Evolutionary conservation across 192 early-diverging fungal species (phyloP).

Genomic region (Rhizophlyctis rosea): DNA sequence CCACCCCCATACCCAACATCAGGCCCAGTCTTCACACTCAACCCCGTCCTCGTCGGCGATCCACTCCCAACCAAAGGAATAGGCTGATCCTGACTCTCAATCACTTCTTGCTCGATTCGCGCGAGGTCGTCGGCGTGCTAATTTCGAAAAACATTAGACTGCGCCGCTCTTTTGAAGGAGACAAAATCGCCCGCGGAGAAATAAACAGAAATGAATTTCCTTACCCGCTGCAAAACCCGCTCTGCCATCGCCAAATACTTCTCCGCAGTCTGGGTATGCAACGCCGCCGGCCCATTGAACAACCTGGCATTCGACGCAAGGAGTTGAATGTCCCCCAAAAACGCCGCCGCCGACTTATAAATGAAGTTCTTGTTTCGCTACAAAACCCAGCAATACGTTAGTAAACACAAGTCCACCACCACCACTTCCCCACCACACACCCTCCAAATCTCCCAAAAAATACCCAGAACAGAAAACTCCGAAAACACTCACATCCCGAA

Average conservation of each 20-base stretch:
- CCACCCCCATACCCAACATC: background rate
- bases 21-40: background rate
- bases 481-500: conserved; percentile 44
- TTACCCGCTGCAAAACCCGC: background rate
- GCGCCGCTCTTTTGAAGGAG: background rate
- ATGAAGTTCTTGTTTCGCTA: conserved; percentile 30
- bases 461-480: conserved; percentile 11
- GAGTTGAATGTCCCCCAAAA: conserved; percentile 51
- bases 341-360: conserved; percentile 45
- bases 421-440: background rate
- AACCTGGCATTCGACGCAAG: conserved; percentile 50
- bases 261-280: conserved; percentile 43
- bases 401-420: background rate
- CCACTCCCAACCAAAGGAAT: background rate
- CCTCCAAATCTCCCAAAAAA: background rate
- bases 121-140: conserved; percentile 8
- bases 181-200: no score
- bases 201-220: no score
- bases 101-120: conserved; percentile 15
- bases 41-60: background rate
- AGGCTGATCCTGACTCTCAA: background rate
- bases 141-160: background rate
- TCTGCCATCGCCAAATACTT: conserved; percentile 32
- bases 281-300: conserved; percentile 51
- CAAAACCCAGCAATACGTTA: conserved; percentile 3